Conservation (phyloP, 331 rosid species). For the Malus hybrid region DNA sequence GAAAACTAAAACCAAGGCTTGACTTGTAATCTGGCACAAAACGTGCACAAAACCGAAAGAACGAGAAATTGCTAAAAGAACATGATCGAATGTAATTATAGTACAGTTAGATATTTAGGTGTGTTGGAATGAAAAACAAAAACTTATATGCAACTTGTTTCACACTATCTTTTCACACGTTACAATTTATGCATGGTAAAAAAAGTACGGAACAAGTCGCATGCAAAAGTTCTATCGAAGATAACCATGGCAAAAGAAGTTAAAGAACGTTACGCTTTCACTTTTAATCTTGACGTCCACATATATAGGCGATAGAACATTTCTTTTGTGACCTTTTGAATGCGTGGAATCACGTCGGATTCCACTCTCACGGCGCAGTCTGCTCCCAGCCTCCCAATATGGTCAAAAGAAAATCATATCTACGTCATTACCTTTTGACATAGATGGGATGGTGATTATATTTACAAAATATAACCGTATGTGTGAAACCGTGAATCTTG, state of each 20-base stretch:
- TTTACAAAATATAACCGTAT: no score
- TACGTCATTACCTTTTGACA: conserved; percentile 35
- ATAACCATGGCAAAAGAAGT: background rate
- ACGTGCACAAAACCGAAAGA: background rate
- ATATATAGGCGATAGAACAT: background rate
- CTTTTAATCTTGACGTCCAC: background rate
- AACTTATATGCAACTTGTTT: background rate
- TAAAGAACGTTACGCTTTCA: background rate
- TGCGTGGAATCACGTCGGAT: background rate
- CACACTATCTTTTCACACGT: background rate
- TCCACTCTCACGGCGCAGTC: background rate
- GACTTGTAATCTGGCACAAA: background rate
- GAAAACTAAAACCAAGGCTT: background rate
- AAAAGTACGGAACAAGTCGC: background rate
- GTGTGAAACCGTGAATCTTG: background rate
- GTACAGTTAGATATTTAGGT: background rate
- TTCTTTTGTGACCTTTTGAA: background rate
- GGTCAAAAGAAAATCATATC: background rate
- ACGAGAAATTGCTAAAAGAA: background rate
- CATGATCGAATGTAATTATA: background rate
- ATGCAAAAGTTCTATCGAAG: background rate
- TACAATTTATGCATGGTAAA: background rate
- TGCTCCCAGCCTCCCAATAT: background rate
- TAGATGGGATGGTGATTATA: background rate
- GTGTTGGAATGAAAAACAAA: background rate